Conservation (phyloP, 75 land plant species). For the Pinus albicaulis region DNA sequence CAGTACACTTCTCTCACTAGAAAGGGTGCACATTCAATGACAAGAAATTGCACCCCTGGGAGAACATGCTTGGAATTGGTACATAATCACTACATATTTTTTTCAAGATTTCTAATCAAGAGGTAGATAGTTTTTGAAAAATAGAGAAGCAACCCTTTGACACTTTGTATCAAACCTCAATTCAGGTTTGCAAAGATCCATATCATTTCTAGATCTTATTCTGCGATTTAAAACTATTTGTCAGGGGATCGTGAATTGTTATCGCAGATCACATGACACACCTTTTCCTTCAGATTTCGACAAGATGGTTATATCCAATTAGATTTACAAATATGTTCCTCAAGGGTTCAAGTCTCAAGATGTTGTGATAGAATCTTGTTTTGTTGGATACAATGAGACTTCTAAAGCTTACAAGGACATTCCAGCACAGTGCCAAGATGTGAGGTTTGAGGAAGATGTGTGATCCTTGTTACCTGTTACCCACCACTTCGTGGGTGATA, state of each 20-base stretch:
- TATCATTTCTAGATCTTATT: slow-evolving; percentile 74
- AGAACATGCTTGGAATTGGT: slow-evolving; percentile 11
- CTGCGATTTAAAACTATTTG: slow-evolving; percentile 68
- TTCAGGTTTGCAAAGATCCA: slow-evolving; percentile 69
- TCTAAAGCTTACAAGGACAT: too few species aligned
- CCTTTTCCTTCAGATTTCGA: too few species aligned
- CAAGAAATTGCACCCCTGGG: slow-evolving; percentile 6
- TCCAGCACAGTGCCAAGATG: too few species aligned
- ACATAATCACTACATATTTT: slow-evolving; percentile 11
- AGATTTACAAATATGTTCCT: too few species aligned
- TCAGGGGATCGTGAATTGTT: slow-evolving; percentile 52
- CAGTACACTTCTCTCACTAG: slow-evolving; percentile 16
- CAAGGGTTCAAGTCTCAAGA: too few species aligned
- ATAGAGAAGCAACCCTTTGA: slow-evolving; percentile 56
- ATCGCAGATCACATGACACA: too few species aligned
- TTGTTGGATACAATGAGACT: too few species aligned
- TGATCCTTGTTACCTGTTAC: too few species aligned
- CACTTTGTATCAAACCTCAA: slow-evolving; percentile 72
- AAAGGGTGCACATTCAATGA: slow-evolving; percentile 20
- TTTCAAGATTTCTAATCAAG: slow-evolving; percentile 29
- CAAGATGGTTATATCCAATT: too few species aligned
- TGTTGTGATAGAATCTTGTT: too few species aligned
- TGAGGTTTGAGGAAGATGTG: too few species aligned
- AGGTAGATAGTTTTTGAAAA: slow-evolving; percentile 48
- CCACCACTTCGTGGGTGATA: too few species aligned